Conservation (phyloP, 2,329 filamentous ascomycete genomes). For the Beauveria australis region DNA sequence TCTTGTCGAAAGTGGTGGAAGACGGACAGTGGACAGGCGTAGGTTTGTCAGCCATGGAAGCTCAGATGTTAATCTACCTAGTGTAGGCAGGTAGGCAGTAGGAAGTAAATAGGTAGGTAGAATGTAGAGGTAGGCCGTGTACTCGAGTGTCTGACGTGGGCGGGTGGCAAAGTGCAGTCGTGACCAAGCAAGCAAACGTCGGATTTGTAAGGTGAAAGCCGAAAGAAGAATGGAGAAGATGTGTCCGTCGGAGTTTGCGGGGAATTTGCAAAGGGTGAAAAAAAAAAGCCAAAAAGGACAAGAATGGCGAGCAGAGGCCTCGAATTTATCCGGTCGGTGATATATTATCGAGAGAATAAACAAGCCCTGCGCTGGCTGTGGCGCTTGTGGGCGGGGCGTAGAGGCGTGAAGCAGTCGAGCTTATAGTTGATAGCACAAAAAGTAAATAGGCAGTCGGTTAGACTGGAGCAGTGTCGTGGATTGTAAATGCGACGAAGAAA, state of each 20-base stretch:
- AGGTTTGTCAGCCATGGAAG: constrained; percentile 10
- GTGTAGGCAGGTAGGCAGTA: neutral
- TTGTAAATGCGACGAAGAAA: neutral
- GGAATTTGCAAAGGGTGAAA: too few relatives aligned
- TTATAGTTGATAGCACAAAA: neutral
- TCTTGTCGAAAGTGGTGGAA: constrained; percentile 11
- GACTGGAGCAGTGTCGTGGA: constrained; percentile 5
- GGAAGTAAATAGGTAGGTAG: too few relatives aligned
- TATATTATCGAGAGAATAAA: neutral
- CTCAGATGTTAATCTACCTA: neutral
- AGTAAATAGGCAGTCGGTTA: neutral
- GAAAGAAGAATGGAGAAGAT: too few relatives aligned
- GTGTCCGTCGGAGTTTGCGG: too few relatives aligned
- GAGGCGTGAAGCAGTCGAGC: neutral
- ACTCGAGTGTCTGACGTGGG: neutral
- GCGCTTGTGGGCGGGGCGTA: constrained; percentile 7
- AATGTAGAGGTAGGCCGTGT: too few relatives aligned
- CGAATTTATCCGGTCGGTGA: neutral
- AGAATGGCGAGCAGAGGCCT: neutral
- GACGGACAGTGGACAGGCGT: neutral
- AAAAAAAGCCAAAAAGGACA: neutral
- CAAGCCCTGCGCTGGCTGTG: constrained; percentile 5
- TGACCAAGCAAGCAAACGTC: too few relatives aligned
- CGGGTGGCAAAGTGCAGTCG: constrained; percentile 7
- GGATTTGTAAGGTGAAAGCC: too few relatives aligned